Evolutionary conservation across 2,329 filamentous ascomycete genomes (phyloP).

Genomic region (Aspergillus pseudoglaucus): DNA sequence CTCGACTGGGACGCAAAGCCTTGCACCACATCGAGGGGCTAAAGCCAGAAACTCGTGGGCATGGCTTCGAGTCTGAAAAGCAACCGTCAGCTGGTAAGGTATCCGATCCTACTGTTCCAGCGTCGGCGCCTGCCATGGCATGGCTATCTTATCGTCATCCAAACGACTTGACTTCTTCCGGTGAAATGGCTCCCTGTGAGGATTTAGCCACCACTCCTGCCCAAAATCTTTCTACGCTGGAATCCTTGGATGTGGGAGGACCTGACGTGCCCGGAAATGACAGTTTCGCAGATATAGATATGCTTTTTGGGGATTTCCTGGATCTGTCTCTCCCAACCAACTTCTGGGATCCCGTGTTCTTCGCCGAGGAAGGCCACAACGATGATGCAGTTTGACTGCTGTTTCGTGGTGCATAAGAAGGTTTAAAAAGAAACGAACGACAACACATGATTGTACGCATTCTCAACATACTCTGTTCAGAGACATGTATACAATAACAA

Average conservation of each 20-base stretch:
- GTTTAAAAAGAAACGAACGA: no score
- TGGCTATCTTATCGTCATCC: neutral
- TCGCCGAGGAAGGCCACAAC: constrained; percentile 2
- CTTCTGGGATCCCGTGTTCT: constrained; percentile 32
- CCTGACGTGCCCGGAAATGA: constrained; percentile 36
- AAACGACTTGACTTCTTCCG: neutral
- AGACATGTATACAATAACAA: no score
- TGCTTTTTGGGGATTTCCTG: constrained; percentile 29
- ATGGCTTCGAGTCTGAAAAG: constrained; percentile 11
- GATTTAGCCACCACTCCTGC: neutral
- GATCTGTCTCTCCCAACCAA: constrained; percentile 31
- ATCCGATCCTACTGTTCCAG: neutral
- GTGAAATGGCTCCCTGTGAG: neutral
- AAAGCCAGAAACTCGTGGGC: constrained; percentile 2
- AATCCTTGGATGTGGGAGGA: constrained; percentile 39
- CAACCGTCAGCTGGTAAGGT: neutral
- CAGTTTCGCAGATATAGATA: constrained; percentile 30
- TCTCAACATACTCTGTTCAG: no score
- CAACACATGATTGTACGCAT: no score
- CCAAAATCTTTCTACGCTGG: neutral
- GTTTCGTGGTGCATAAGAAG: neutral
- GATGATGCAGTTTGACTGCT: neutral
- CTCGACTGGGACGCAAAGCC: constrained; percentile 33
- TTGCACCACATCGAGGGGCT: constrained; percentile 23
- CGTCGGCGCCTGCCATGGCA: neutral